These are phyloP conservation scores for Hypoxylon sp. DNA, from an alignment of 2,329 filamentous ascomycete species.

Conservation along the genomic window DNA sequence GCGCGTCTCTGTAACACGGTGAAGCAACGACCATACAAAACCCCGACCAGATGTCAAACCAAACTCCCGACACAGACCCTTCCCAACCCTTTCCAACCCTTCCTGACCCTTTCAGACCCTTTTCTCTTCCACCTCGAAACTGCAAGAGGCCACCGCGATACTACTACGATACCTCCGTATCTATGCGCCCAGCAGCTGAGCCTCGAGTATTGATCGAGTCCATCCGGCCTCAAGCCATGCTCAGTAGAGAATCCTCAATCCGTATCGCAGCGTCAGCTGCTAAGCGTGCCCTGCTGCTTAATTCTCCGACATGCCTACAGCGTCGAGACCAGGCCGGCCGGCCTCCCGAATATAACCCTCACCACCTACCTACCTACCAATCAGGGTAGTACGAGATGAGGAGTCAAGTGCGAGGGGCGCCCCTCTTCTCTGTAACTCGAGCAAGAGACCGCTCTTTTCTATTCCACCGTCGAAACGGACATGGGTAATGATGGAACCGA, in stretches of 20 bases:
- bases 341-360: slow-evolving; percentile 28
- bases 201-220: slow-evolving; percentile 32
- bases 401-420: slow-evolving; percentile 27
- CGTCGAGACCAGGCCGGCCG: slow-evolving; percentile 21
- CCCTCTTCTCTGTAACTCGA: slow-evolving; percentile 43
- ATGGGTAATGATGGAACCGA: slow-evolving; percentile 43
- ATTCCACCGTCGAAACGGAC: slow-evolving; percentile 41
- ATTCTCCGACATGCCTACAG: slow-evolving; percentile 33
- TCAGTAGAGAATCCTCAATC: slow-evolving; percentile 16
- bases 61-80: slow-evolving; percentile 54
- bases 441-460: slow-evolving; percentile 38
- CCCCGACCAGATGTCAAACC: slow-evolving; percentile 58
- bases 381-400: slow-evolving; percentile 25
- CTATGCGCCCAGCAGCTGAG: slow-evolving; percentile 1
- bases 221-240: slow-evolving; percentile 21
- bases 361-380: not conserved
- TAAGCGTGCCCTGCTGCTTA: slow-evolving; percentile 37
- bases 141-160: slow-evolving; percentile 49
- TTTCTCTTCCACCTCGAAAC: slow-evolving; percentile 17
- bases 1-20: slow-evolving; percentile 59
- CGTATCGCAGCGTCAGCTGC: slow-evolving; percentile 27
- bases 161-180: slow-evolving; percentile 29
- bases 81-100: not conserved
- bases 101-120: not conserved
- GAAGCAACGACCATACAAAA: slow-evolving; percentile 57